Percentiles rank a stretch among this genome's conserved stretches.
Conservation (phyloP, 257 asterid species). For the Dorcoceras hygrometricum region DNA sequence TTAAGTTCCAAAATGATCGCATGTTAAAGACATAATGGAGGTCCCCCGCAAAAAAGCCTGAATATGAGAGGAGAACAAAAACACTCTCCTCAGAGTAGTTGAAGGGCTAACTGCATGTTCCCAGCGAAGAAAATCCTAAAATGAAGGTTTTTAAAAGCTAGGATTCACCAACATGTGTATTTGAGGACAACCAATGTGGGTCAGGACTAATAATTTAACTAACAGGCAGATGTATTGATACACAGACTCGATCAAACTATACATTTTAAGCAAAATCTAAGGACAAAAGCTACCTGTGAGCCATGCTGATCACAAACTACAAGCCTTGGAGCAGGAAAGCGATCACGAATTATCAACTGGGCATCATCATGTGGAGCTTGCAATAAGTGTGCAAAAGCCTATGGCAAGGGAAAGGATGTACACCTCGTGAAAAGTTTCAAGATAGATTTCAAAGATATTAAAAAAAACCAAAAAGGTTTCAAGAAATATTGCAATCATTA, state of each 20-base stretch:
- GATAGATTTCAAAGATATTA: slow-evolving; percentile 12
- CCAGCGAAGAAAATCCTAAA: background rate
- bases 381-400: slow-evolving; percentile 85
- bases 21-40: too few relatives aligned
- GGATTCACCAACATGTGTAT: slow-evolving; percentile 3
- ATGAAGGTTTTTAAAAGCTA: background rate
- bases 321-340: slow-evolving; percentile 94
- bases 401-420: slow-evolving; percentile 4
- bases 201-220: background rate
- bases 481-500: background rate
- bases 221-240: background rate
- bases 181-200: background rate
- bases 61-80: background rate
- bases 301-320: slow-evolving; percentile 99
- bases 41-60: background rate
- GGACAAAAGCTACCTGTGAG: slow-evolving; percentile 65
- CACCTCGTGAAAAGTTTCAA: slow-evolving; percentile 12
- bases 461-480: background rate
- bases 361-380: slow-evolving; percentile 95
- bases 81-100: background rate
- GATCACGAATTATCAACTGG: slow-evolving; percentile 66
- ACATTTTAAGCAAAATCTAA: background rate
- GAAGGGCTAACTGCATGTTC: background rate
- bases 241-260: slow-evolving; percentile 6
- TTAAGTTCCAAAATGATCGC: too few relatives aligned